Base-by-base conservation (phyloP, 2,329 filamentous ascomycete species). In the Orbilia brochopaga region DNA sequence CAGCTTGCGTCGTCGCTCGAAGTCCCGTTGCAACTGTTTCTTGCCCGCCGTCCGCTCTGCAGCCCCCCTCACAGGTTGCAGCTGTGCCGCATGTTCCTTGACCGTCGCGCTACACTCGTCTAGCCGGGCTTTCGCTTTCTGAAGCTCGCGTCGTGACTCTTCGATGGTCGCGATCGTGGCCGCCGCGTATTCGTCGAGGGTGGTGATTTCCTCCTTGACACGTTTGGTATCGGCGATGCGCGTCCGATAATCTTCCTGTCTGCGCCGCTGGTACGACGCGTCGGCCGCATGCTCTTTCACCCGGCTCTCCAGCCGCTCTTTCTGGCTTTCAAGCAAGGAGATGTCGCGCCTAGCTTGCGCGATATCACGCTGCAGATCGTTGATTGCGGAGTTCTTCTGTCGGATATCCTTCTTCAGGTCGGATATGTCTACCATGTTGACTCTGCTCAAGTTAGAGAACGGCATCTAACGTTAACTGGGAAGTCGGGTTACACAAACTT, bases 311-410 rank as follows among this genome's bases (percentile, higher is more conserved):
- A 42, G n/a, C 5, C 37, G 37, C 37, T 5, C 4, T 42, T 17
- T 42, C 37, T 42, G 37, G 37, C 37, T 42, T 15, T 42, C 37
- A 42, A 42, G 37, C 37, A 13, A 42, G n/a, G 37, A 42, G 13
- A 6, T 42, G 37, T 42, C n/a, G 37, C 37, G 37, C 37, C 13
- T 42, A 4, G n/a, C 37, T 42, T 42, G 13, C 37, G 11, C 13
- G 37, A 42, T 42, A 42, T 42, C 37, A 17, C 37, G 11, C 13
- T 42, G 13, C 37, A 42, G n/a, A 6, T 17, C n/a, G 37, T 13
- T 42, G n/a, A 42, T 42, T 17, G 11, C 13, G 37, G 11, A 6
- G 37, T 13, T 17, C n/a, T 4, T 17, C 37, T 13, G 11, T 15
- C 37, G 37, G 15, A 42, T 42, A 15, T 42, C 37, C 13, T 42